These are phyloP conservation scores for Neofusicoccum cordaticola DNA, from an alignment of 2,329 filamentous ascomycete species.

Conservation along the genomic window DNA sequence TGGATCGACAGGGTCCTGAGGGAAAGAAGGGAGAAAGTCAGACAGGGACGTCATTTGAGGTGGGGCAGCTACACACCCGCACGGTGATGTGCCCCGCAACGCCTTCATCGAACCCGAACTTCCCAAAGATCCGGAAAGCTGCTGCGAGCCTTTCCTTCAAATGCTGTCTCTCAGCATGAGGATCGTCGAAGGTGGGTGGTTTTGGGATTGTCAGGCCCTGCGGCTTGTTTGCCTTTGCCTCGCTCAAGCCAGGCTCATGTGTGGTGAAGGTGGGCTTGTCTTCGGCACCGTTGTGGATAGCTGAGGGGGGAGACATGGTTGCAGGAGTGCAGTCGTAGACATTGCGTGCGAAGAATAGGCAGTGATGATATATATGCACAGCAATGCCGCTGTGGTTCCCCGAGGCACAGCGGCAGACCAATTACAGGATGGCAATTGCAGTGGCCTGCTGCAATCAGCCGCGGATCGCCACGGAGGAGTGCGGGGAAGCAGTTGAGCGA, in stretches of 20 bases:
- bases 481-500: neutral
- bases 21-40: neutral
- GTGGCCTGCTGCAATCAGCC: neutral
- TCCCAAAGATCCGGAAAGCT: slow-evolving; percentile 39
- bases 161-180: slow-evolving; percentile 36
- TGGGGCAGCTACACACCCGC: slow-evolving; percentile 35
- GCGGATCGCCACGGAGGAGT: neutral
- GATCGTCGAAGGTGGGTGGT: slow-evolving; percentile 37
- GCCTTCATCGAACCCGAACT: slow-evolving; percentile 39
- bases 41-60: neutral
- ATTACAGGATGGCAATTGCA: neutral
- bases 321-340: neutral
- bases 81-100: slow-evolving; percentile 64
- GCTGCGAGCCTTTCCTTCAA: slow-evolving; percentile 38
- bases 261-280: slow-evolving; percentile 29
- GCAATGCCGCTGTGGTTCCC: too few relatives aligned
- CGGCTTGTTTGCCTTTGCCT: slow-evolving; percentile 24
- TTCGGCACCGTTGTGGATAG: neutral
- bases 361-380: neutral
- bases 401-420: neutral
- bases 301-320: slow-evolving; percentile 7
- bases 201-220: slow-evolving; percentile 25
- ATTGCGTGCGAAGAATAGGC: neutral
- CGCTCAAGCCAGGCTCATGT: slow-evolving; percentile 32
- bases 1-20: slow-evolving; percentile 55